A percentile compares a stretch with the other conserved stretches of the same genome.
These are phyloP conservation scores for Epichloe uncinata DNA, from an alignment of 2,329 filamentous ascomycete species.

Conservation along the genomic window DNA sequence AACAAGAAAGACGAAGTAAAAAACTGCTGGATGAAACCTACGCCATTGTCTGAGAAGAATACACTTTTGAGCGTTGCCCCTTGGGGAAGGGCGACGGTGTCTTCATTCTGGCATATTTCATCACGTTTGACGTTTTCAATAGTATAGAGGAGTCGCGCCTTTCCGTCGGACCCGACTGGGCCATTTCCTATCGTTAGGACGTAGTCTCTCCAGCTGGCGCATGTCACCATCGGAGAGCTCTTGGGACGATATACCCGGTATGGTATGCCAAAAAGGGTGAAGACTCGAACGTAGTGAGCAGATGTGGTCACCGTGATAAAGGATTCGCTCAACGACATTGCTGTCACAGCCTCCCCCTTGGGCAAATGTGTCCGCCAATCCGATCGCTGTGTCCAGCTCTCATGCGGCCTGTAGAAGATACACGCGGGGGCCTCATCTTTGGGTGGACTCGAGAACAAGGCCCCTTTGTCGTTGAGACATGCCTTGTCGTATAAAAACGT, in stretches of 20 bases:
- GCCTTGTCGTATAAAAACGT: slow-evolving; percentile 94
- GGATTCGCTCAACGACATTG: slow-evolving; percentile 81
- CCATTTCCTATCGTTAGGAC: slow-evolving; percentile 95
- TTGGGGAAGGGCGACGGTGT: slow-evolving; percentile 72
- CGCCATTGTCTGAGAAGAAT: slow-evolving; percentile 87
- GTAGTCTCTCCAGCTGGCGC: slow-evolving; percentile 89
- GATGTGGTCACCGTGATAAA: slow-evolving; percentile 85
- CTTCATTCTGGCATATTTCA: slow-evolving; percentile 88
- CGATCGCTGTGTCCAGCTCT: slow-evolving; percentile 82
- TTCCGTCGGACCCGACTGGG: slow-evolving; percentile 64
- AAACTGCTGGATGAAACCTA: slow-evolving; percentile 27
- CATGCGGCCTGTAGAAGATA: slow-evolving; percentile 93
- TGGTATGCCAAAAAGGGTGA: slow-evolving; percentile 83
- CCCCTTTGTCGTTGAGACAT: slow-evolving; percentile 73
- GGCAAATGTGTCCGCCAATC: slow-evolving; percentile 91
- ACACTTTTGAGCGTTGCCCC: slow-evolving; percentile 63
- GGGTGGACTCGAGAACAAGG: slow-evolving; percentile 72
- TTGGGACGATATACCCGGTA: slow-evolving; percentile 86
- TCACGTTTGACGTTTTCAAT: slow-evolving; percentile 92
- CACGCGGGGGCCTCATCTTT: slow-evolving; percentile 53
- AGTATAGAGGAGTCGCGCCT: slow-evolving; percentile 68
- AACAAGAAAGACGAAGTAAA: background rate
- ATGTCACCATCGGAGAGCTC: slow-evolving; percentile 78
- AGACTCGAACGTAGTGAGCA: slow-evolving; percentile 79
- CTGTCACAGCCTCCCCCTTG: slow-evolving; percentile 66